Percentiles rank a stretch among this genome's conserved stretches.
These are phyloP conservation scores for Scenedesmus sp. DNA, from an alignment of 163 green algal genomes.

Conservation along the genomic window DNA sequence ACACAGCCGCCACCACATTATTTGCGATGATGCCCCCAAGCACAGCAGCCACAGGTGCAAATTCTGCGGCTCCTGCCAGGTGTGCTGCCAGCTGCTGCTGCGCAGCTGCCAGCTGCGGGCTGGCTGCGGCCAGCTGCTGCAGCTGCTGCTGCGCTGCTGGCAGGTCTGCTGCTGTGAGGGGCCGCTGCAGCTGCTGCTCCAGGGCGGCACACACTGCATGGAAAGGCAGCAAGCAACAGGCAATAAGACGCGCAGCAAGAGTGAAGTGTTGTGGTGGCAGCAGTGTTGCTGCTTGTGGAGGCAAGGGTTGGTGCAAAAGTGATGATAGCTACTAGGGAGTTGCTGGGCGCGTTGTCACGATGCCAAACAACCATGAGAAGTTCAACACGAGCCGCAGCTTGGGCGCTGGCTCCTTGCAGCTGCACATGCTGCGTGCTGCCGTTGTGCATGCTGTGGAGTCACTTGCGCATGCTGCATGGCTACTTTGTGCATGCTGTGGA, in stretches of 20 bases:
- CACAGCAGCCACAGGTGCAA: slow-evolving; percentile 76
- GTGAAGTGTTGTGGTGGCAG: background rate
- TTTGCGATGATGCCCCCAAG: slow-evolving; percentile 89
- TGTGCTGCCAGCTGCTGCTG: slow-evolving; percentile 26
- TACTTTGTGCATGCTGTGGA: too few relatives aligned
- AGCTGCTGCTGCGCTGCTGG: slow-evolving; percentile 48
- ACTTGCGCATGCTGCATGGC: too few relatives aligned
- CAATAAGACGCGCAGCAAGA: too few relatives aligned
- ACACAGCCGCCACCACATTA: slow-evolving; percentile 86
- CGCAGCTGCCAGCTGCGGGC: background rate
- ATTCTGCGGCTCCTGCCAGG: slow-evolving; percentile 24
- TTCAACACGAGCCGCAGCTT: too few relatives aligned
- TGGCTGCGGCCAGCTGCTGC: slow-evolving; percentile 29
- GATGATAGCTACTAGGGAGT: too few relatives aligned
- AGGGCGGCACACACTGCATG: slow-evolving; percentile 57
- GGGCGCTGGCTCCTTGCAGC: too few relatives aligned
- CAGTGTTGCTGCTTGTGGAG: background rate
- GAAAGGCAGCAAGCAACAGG: background rate
- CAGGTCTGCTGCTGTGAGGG: slow-evolving; percentile 11
- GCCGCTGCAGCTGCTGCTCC: slow-evolving; percentile 32
- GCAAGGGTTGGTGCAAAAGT: too few relatives aligned
- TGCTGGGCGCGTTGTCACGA: too few relatives aligned
- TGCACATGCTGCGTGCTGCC: too few relatives aligned
- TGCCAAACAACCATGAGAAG: too few relatives aligned
- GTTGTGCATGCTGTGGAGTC: too few relatives aligned